Conservation (phyloP, 495 filamentous ascomycete genomes). For the Bathelium albidoporum region DNA sequence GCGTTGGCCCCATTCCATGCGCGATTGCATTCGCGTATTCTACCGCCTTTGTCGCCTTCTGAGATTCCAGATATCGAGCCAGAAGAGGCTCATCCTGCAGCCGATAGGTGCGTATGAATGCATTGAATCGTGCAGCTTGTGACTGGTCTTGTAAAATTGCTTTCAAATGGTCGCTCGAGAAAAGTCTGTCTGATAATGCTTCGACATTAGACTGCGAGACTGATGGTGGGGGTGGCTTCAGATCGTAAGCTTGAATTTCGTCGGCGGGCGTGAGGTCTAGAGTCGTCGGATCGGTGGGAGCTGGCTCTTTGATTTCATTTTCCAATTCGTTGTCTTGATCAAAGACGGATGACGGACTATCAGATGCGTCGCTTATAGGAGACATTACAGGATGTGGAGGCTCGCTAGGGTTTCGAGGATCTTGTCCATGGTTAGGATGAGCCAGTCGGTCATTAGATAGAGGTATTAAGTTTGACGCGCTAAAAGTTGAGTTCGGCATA, state of each 20-base stretch:
- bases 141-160: slow-evolving; percentile 25
- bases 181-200: slow-evolving; percentile 21
- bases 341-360: slow-evolving; percentile 15
- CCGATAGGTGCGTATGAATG: slow-evolving; percentile 26
- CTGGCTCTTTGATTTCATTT: slow-evolving; percentile 2
- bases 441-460: neutral
- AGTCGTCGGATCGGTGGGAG: slow-evolving; percentile 15
- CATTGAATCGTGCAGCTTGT: slow-evolving; percentile 17
- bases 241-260: slow-evolving; percentile 24
- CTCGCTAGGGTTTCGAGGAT: neutral
- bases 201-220: slow-evolving; percentile 26
- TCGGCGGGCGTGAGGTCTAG: slow-evolving; percentile 12
- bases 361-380: slow-evolving; percentile 1
- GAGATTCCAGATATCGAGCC: slow-evolving; percentile 24
- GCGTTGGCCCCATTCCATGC: slow-evolving; percentile 11
- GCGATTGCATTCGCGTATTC: slow-evolving; percentile 31
- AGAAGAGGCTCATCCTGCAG: slow-evolving; percentile 23
- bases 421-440: neutral
- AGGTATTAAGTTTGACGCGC: slow-evolving; percentile 1
- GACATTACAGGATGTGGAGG: slow-evolving; percentile 11
- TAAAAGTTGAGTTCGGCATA: neutral
- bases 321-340: slow-evolving; percentile 10
- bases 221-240: slow-evolving; percentile 27
- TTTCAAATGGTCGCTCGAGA: slow-evolving; percentile 29
- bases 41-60: slow-evolving; percentile 28